A percentile compares a stretch with the other conserved stretches of the same genome.
Conservation (phyloP, 2,329 filamentous ascomycete genomes). For the Shiraia bambusicola region DNA sequence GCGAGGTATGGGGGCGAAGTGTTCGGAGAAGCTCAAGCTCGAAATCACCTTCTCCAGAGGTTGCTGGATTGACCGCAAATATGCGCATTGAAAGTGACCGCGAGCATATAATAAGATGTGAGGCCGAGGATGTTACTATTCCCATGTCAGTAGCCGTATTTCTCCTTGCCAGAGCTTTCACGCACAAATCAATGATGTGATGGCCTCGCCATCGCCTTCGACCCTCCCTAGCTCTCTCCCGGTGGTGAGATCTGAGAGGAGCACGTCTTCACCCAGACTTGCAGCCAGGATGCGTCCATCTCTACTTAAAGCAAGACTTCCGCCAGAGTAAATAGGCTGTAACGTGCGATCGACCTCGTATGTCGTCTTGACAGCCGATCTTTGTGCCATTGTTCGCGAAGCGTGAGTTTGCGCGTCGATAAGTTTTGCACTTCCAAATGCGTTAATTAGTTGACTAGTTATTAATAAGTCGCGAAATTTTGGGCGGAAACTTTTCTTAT, state of each 20-base stretch:
- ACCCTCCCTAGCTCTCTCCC: constrained; percentile 81
- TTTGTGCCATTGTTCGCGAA: constrained; percentile 51
- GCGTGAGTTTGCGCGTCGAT: not conserved
- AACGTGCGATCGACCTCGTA: constrained; percentile 83
- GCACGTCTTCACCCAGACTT: constrained; percentile 85
- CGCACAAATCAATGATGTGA: constrained; percentile 71
- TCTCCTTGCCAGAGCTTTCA: not conserved
- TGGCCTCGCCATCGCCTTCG: constrained; percentile 74
- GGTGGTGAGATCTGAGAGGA: constrained; percentile 81
- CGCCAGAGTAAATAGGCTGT: constrained; percentile 91
- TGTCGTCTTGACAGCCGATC: constrained; percentile 72
- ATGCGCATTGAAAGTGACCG: constrained; percentile 95
- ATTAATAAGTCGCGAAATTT: constrained; percentile 19
- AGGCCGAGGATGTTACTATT: constrained; percentile 80
- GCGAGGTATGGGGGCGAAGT: constrained; percentile 85
- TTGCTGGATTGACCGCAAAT: constrained; percentile 67
- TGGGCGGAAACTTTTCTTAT: constrained; percentile 36
- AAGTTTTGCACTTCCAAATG: not conserved
- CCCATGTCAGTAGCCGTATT: not conserved
- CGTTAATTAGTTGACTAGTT: not conserved
- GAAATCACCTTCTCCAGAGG: constrained; percentile 59
- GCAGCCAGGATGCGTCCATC: constrained; percentile 81
- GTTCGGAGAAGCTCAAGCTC: constrained; percentile 69
- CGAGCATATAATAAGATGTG: constrained; percentile 87
- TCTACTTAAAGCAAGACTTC: constrained; percentile 79